These are phyloP conservation scores for Metschnikowia kofuensis DNA, from an alignment of 805 yeast genomes.

Conservation along the genomic window DNA sequence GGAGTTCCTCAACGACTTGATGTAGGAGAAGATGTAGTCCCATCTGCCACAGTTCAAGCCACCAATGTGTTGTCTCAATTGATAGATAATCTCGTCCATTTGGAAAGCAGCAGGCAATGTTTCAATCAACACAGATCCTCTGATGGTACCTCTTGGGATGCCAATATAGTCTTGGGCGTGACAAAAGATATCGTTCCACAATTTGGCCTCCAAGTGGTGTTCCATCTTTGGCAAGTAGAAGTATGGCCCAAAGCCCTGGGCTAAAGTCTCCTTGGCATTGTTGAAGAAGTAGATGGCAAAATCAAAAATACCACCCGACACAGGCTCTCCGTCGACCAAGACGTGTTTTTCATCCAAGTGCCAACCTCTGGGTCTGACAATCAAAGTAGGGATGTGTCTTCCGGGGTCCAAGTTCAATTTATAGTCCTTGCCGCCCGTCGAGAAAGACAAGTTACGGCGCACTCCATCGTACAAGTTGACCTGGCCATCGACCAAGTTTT, in stretches of 20 bases:
- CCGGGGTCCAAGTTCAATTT: constrained; percentile 44
- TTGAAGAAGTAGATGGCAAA: constrained; percentile 77
- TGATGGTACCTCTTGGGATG: constrained; percentile 70
- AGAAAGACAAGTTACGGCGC: constrained; percentile 54
- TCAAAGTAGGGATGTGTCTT: constrained; percentile 68
- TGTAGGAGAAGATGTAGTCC: constrained; percentile 83
- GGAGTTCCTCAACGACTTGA: constrained; percentile 70
- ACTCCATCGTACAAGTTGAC: constrained; percentile 75
- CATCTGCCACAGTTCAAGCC: constrained; percentile 88
- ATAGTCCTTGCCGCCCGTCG: constrained; percentile 44
- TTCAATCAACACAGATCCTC: constrained; percentile 80
- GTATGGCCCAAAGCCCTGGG: constrained; percentile 74
- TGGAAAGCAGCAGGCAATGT: constrained; percentile 85
- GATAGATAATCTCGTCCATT: constrained; percentile 79
- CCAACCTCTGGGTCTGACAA: constrained; percentile 89
- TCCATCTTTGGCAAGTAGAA: constrained; percentile 85
- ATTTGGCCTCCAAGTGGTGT: constrained; percentile 76
- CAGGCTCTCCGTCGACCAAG: constrained; percentile 69
- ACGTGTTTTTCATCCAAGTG: constrained; percentile 76
- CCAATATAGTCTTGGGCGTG: constrained; percentile 70
- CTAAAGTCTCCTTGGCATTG: constrained; percentile 61
- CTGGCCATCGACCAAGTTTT: constrained; percentile 75
- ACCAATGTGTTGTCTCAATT: constrained; percentile 70
- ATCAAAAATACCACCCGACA: constrained; percentile 74
- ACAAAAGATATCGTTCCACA: constrained; percentile 80